Conservation (phyloP, 495 filamentous ascomycete species). For the Poronia punctata region DNA sequence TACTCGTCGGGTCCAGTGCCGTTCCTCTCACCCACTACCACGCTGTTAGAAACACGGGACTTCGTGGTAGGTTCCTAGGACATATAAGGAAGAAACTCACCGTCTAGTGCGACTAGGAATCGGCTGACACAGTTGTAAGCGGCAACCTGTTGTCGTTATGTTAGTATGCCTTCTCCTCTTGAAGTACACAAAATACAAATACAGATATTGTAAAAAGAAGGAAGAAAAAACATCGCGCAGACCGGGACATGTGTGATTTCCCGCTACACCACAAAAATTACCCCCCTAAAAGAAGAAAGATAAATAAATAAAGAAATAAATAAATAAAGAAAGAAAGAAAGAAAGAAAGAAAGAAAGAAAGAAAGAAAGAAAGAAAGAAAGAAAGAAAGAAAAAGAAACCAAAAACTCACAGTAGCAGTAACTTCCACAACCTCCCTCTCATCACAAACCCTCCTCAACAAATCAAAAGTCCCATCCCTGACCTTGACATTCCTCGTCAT, state of each 20-base stretch:
- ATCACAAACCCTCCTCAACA: conserved; percentile 49
- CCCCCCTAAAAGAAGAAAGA: not conserved
- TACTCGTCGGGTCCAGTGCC: conserved; percentile 32
- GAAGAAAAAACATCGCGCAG: too few species aligned
- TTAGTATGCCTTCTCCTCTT: too few species aligned
- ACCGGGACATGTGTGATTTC: too few species aligned
- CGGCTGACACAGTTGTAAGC: conserved; percentile 83
- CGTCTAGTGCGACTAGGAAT: conserved; percentile 77
- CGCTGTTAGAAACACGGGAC: conserved; percentile 1
- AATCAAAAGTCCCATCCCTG: conserved; percentile 53
- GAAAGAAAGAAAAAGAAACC: not conserved
- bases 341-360: not conserved
- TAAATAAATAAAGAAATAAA: not conserved
- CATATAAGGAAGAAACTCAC: conserved; percentile 36
- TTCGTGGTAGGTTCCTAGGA: conserved; percentile 1
- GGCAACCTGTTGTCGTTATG: conserved; percentile 48
- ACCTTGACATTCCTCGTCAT: conserved; percentile 65
- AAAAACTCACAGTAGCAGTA: conserved; percentile 54
- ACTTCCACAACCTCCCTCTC: conserved; percentile 72
- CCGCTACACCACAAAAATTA: too few species aligned
- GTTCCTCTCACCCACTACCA: conserved; percentile 45
- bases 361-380: not conserved
- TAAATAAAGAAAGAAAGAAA: not conserved
- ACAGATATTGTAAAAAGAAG: too few species aligned
- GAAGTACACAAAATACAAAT: too few species aligned